Evolutionary conservation across 2,329 filamentous ascomycete species (phyloP), one percentile per base, ranked within the genome.

Genomic region (Diplodia seriata): DNA sequence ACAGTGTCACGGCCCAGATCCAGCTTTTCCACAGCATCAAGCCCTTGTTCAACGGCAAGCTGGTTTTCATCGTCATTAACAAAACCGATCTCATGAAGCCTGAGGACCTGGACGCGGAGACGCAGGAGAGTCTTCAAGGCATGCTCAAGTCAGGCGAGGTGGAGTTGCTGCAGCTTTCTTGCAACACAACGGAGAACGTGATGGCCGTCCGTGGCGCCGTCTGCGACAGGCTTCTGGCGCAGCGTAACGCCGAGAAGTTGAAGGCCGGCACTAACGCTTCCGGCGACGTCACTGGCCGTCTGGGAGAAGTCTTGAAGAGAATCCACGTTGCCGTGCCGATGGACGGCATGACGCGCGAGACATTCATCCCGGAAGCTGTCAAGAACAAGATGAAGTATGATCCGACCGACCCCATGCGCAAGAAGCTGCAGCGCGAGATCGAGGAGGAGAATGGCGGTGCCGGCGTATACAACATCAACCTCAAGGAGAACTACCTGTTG

Each of bases 271-370:
- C 93, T 66, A 96, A 92, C 73, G 90, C 86, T 74, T 89, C 85
- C 76, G 90, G 87, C 67, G 93, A 94, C 73, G 86, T 87, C 51
- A 88, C 93, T 67, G 91, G 92, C 62, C 89, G 96, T 75, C 86
- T 98, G 67, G 93, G 91, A 43, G 94, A 98, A 76, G 91, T 99
- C 63, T 90, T 99, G 78, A 88, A 92, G 70, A 89, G 96, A 77
- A 99, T 99, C 68, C 96, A 99, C 82, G 96, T 99, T 71, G 95
- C 95, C n/a, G 89, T 93, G 76, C 96, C 95, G 65, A 89, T 97
- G 81, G 91, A 90, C 70, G 93, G 93, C 71, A 85, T 91, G 63
- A 85, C 87, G 23, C 89, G 91, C 53, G 91, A 97, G 81, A 87
- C 91, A 0, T 97, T 91, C 76, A 94, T 99, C 70, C 96, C 95